A percentile compares a stretch with the other conserved stretches of the same genome.
These are phyloP conservation scores for Vanderwaltozyma tropicalis DNA, from an alignment of 805 yeast species.

Conservation along the genomic window DNA sequence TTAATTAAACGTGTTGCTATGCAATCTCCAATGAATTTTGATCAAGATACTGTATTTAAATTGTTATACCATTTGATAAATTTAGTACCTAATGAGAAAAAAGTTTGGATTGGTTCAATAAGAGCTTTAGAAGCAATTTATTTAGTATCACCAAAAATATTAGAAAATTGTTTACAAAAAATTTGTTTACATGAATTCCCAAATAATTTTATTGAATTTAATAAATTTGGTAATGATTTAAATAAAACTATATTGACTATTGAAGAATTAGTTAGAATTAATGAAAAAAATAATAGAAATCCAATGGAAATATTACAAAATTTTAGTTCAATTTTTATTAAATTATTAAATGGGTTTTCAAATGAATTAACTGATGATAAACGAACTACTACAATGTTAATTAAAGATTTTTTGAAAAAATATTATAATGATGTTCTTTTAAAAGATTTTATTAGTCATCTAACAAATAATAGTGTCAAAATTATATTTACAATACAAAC, in stretches of 20 bases:
- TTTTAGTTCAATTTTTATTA: conserved; percentile 27
- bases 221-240: not conserved
- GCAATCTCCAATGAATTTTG: conserved; percentile 25
- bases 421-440: conserved; percentile 8
- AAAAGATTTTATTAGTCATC: conserved; percentile 4
- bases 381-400: conserved; percentile 15
- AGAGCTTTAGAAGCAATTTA: conserved; percentile 26
- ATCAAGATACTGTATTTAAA: conserved; percentile 4
- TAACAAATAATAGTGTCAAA: not conserved
- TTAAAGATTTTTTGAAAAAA: conserved; percentile 18
- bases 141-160: conserved; percentile 14
- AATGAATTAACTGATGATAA: conserved; percentile 9
- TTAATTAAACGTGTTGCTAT: conserved; percentile 34
- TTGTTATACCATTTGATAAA: conserved; percentile 9
- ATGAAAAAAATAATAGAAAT: conserved; percentile 22
- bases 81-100: conserved; percentile 12
- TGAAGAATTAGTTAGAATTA: conserved; percentile 20
- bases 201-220: not conserved
- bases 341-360: conserved; percentile 21
- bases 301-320: conserved; percentile 23
- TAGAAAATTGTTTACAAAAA: conserved; percentile 6
- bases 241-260: conserved; percentile 10
- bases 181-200: conserved; percentile 2
- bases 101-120: conserved; percentile 23
- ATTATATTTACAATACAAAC: not conserved